Evolutionary conservation across 2,329 filamentous ascomycete genomes (phyloP), one percentile per base, ranked within the genome.

Genomic region (Apiospora hydei): DNA sequence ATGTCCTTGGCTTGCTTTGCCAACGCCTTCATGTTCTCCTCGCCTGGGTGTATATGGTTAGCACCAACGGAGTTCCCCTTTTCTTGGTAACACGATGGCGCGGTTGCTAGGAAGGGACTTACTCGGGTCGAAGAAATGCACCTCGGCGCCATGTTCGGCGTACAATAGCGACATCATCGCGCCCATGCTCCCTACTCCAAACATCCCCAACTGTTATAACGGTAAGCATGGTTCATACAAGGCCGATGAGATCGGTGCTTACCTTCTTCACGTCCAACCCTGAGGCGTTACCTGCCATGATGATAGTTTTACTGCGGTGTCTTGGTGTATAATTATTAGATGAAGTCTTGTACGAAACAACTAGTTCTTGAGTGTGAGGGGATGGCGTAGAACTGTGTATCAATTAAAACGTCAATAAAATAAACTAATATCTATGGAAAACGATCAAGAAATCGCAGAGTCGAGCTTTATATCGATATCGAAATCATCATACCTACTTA

Each of bases 151-250:
- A 66, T 88, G 82, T 74, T 91, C 89, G 21, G 88, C 88, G 73
- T 90, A 88, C 4, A 90, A 83, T 18, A 91, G 80, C 13, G 87
- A 84, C 85, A 91, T 88, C 72, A 86, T 87, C 4, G 85, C 86
- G n/a, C 89, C 89, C 87, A 90, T 91, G 75, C 84, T 87, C 5
- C 88, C 88, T 24, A 85, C 87, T 30, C 88, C 88, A 51, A 90
- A 85, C 82, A 90, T 87, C 69, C 86, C 88, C 73, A 90, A 80
- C 84, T 88, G 71, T 7, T 49, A 14, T 26, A 13, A 3, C 34
- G 51, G 51, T 53, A 14, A 57, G 51, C 26, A 5, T 13, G 21
- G 8, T 71, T 44, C 67, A 30, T 3, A 43, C 46, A 16, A 43
- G 16, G 64, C 47, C 66, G 69, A 64, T 34, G 10, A 30, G n/a